phyloP scores from a whole-genome alignment of 1,139 yeast genomes.

The Magnusiomyces paraingens region DNA sequence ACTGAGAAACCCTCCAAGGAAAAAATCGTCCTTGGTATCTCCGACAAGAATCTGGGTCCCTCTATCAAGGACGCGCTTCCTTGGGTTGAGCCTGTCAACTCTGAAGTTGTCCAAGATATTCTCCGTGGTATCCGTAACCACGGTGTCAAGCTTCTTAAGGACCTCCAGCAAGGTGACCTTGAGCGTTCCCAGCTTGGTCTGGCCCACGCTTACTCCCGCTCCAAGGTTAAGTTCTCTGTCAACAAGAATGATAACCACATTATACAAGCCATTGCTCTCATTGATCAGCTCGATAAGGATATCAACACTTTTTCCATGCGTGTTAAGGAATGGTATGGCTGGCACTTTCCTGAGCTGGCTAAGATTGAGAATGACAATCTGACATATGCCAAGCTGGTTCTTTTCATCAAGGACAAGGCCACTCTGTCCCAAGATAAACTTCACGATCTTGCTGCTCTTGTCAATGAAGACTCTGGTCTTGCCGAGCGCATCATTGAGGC shows the following conservation, averaged over 20 bases:
- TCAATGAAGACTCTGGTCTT: slow-evolving; percentile 88
- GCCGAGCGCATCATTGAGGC: slow-evolving; percentile 92
- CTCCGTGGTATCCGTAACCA: slow-evolving; percentile 92
- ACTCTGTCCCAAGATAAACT: slow-evolving; percentile 77
- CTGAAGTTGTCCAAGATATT: slow-evolving; percentile 89
- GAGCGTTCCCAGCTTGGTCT: slow-evolving; percentile 98
- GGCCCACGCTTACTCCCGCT: slow-evolving; percentile 98
- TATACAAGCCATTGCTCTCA: slow-evolving; percentile 94
- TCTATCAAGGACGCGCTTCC: slow-evolving; percentile 89
- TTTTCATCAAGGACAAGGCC: slow-evolving; percentile 81
- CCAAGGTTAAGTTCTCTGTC: slow-evolving; percentile 96
- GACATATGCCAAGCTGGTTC: slow-evolving; percentile 63
- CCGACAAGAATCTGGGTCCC: slow-evolving; percentile 95
- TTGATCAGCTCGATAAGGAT: slow-evolving; percentile 96
- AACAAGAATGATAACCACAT: slow-evolving; percentile 98
- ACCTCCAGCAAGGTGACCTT: slow-evolving; percentile 88
- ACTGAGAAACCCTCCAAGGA: slow-evolving; percentile 53
- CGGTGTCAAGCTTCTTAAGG: slow-evolving; percentile 83
- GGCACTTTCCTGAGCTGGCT: slow-evolving; percentile 99
- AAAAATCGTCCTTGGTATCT: slow-evolving; percentile 68
- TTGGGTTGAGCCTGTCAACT: slow-evolving; percentile 80
- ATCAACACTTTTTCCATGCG: slow-evolving; percentile 98
- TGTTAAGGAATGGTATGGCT: slow-evolving; percentile 97
- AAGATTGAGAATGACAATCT: slow-evolving; percentile 94
- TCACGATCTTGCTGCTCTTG: slow-evolving; percentile 82